A percentile compares a stretch with the other conserved stretches of the same genome.
phyloP scores from a whole-genome alignment of 2,329 filamentous ascomycete species.

The Neonectria coccinea region DNA sequence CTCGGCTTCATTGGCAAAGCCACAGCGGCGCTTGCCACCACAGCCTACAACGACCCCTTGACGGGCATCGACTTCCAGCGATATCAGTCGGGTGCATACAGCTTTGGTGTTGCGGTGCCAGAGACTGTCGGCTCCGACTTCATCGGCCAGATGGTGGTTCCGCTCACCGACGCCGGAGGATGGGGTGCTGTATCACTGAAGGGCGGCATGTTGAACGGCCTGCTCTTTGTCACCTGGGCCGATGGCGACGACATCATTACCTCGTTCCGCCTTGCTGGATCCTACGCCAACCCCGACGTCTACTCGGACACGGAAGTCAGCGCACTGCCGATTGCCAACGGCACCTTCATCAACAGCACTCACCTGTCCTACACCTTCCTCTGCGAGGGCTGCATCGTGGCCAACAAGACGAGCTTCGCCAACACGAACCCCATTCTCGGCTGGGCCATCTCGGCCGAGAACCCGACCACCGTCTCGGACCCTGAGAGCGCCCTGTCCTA shows the following conservation, averaged over 20 bases:
- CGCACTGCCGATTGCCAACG: constrained; percentile 60
- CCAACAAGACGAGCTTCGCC: constrained; percentile 49
- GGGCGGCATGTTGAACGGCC: constrained; percentile 59
- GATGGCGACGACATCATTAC: constrained; percentile 56
- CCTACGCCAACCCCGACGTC: constrained; percentile 60
- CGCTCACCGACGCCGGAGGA: constrained; percentile 50
- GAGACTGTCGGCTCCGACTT: constrained; percentile 62
- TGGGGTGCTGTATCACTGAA: constrained; percentile 63
- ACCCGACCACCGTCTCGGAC: constrained; percentile 48
- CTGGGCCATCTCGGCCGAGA: constrained; percentile 53
- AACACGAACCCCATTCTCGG: constrained; percentile 49
- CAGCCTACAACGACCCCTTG: constrained; percentile 54
- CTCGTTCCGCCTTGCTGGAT: constrained; percentile 48
- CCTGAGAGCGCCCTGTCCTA: constrained; percentile 51
- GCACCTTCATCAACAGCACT: constrained; percentile 64
- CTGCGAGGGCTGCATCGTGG: constrained; percentile 58
- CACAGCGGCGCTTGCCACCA: constrained; percentile 35
- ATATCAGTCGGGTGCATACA: constrained; percentile 46
- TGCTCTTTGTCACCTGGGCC: constrained; percentile 64
- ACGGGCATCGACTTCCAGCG: constrained; percentile 60
- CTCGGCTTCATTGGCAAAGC: constrained; percentile 34
- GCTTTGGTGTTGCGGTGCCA: constrained; percentile 64
- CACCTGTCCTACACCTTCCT: constrained; percentile 67
- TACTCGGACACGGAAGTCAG: constrained; percentile 56
- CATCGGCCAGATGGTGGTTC: constrained; percentile 64